Evolutionary conservation across 2,329 filamentous ascomycete genomes (phyloP), one percentile per base, ranked within the genome.

Genomic region (Cercospora zeae-maydis): DNA sequence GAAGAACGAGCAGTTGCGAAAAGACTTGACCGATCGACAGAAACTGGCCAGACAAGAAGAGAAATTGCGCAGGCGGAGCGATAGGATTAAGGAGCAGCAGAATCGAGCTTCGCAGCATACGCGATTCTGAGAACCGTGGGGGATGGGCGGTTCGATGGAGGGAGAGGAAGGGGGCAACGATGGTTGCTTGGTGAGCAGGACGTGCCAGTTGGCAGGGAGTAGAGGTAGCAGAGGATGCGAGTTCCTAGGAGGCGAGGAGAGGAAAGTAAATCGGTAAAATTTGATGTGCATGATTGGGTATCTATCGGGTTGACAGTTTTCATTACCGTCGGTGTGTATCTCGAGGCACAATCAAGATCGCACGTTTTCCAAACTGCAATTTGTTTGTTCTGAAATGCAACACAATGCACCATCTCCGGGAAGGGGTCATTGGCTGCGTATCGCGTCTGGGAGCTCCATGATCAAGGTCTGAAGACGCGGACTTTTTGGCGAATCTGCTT

Each of bases 401-500:
- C 3, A 13, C 19, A 45, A 16, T 45, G 11, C 3, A 14, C 24
- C 3, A 27, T 3, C 24, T 27, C 24, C 24, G 2, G 4, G 2
- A 4, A 45, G 14, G 6, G 2, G 39, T 13, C 13, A 8, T 45
- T 9, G 39, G 7, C 11, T 45, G 2, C 39, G 16, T 3, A 7
- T 16, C 39, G 39, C 2, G 13, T 2, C 14, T 34, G 2, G 31
- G 8, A 13, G 31, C 31, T 34, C 2, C 19, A 24, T 21, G 4
- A 21, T 56, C 54, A 71, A n/a, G 67, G 67, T 47, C 71, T 67
- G 34, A 71, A 73, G 8, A 75, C 69, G 61, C 65, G 69, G 5
- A 79, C 75, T 68, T 80, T 76, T 69, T 80, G 78, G 69, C 77
- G 79, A 11, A 81, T 76, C 45, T 69, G 68, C 71, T 79, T 80